A percentile compares a stretch with the other conserved stretches of the same genome.
Evolutionary conservation across 2,329 filamentous ascomycete species (phyloP).

Genomic region (Trichoderma endophyticum): DNA sequence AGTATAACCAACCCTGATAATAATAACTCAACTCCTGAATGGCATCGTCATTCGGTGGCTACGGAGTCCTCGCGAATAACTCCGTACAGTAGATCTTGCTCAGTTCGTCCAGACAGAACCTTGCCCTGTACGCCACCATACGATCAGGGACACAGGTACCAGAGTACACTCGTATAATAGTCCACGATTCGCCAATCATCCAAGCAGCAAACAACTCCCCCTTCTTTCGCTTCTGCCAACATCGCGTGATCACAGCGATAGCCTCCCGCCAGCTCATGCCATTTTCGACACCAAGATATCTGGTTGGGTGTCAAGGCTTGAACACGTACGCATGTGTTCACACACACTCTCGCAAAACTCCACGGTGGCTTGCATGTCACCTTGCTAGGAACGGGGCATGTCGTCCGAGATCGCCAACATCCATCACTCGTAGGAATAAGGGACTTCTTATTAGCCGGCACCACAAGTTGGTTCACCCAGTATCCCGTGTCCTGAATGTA

Average conservation of each 20-base stretch:
- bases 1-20: not conserved
- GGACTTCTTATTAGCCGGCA: not conserved
- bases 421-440: not conserved
- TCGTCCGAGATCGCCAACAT: not conserved
- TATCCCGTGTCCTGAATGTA: not conserved
- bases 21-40: not conserved
- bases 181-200: not conserved
- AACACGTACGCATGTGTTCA: not conserved
- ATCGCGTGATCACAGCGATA: conserved; percentile 6
- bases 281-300: not conserved
- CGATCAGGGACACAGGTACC: not conserved
- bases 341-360: not conserved
- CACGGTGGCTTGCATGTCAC: conserved; percentile 2
- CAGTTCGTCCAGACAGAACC: not conserved
- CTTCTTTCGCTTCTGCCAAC: not conserved
- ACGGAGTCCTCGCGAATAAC: not conserved
- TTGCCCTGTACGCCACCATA: not conserved
- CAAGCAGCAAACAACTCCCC: not conserved
- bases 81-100: not conserved
- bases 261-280: not conserved
- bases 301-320: conserved; percentile 1
- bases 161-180: not conserved
- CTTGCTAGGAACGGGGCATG: not conserved
- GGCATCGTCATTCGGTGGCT: not conserved
- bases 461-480: not conserved